phyloP scores from a whole-genome alignment of 2,329 filamentous ascomycete genomes.

The Diaporthe caulivora region DNA sequence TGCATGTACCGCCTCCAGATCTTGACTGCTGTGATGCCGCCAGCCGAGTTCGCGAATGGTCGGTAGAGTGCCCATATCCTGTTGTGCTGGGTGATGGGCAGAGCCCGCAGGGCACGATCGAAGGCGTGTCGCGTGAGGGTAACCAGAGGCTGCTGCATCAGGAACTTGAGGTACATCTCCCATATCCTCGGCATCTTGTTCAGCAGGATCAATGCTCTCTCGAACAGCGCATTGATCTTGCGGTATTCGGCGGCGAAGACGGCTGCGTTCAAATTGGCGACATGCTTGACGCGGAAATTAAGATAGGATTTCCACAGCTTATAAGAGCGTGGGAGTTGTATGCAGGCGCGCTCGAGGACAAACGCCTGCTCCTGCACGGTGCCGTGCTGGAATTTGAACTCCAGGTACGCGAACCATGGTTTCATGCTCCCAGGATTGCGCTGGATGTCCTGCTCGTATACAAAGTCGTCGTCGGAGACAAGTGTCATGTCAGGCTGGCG shows the following conservation, averaged over 20 bases:
- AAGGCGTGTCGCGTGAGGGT: constrained; percentile 89
- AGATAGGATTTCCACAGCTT: constrained; percentile 99
- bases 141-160: constrained; percentile 91
- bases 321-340: constrained; percentile 91
- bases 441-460: constrained; percentile 96
- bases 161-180: constrained; percentile 92
- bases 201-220: constrained; percentile 89
- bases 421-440: constrained; percentile 88
- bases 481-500: constrained; percentile 39
- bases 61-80: constrained; percentile 94
- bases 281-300: constrained; percentile 83
- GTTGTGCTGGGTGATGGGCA: constrained; percentile 95
- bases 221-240: constrained; percentile 96
- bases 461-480: constrained; percentile 81
- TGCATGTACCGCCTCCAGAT: constrained; percentile 98
- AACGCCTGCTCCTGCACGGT: constrained; percentile 86
- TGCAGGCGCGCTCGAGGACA: constrained; percentile 90
- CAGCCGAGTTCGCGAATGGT: constrained; percentile 90
- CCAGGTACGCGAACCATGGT: constrained; percentile 95
- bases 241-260: constrained; percentile 83
- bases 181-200: constrained; percentile 99
- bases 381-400: constrained; percentile 90
- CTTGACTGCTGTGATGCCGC: constrained; percentile 89
- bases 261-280: constrained; percentile 85
- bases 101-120: constrained; percentile 88